Conservation (phyloP, 257 asterid species). For the Nyctanthes arbortristis region DNA sequence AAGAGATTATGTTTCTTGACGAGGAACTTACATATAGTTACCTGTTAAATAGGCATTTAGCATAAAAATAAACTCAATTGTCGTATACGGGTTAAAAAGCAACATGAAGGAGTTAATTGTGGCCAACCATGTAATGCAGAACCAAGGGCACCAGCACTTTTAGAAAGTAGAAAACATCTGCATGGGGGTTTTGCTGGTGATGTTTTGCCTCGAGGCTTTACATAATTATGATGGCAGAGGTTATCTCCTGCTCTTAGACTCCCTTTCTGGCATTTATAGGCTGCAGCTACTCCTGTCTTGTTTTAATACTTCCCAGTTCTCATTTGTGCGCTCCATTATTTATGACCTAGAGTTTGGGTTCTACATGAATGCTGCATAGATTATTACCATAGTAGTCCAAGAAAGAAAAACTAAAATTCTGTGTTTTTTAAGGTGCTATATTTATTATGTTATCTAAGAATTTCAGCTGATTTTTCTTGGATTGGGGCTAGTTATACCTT, state of each 20-base stretch:
- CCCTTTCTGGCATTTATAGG: too few species aligned
- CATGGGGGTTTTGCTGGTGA: background rate
- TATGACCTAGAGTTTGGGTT: background rate
- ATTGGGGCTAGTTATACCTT: too few species aligned
- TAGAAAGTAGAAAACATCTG: background rate
- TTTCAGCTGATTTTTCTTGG: too few species aligned
- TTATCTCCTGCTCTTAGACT: too few species aligned
- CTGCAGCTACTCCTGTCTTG: too few species aligned
- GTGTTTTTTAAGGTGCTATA: background rate
- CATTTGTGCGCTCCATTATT: background rate
- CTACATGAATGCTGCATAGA: background rate
- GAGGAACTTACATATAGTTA: background rate
- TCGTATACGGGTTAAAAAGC: background rate
- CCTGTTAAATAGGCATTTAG: background rate
- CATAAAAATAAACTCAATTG: too few species aligned
- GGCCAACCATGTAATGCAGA: background rate
- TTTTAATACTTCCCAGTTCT: background rate
- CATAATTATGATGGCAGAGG: background rate
- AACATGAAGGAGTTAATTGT: background rate
- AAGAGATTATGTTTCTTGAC: background rate
- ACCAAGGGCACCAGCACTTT: background rate
- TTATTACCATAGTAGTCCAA: background rate
- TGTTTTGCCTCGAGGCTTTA: background rate
- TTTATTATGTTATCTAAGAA: background rate
- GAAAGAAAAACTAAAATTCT: background rate